A percentile compares a stretch with the other conserved stretches of the same genome.
Evolutionary conservation across 441 rosid genomes (phyloP).

Genomic region (Brassica balearica): DNA sequence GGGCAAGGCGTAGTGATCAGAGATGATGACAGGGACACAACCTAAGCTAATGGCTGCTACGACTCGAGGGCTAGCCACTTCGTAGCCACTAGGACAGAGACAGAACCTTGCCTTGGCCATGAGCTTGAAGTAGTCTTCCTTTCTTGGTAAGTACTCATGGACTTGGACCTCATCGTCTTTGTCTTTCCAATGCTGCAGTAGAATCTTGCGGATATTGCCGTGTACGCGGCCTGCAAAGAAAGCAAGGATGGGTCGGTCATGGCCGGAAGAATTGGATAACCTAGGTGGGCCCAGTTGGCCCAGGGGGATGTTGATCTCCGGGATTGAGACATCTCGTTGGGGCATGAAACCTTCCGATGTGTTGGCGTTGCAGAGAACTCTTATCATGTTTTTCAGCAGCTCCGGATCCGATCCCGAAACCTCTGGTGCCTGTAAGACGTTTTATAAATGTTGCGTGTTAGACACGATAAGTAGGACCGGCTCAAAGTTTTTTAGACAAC

Average conservation of each 20-base stretch:
- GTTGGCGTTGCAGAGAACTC: constrained; percentile 53
- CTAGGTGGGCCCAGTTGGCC: constrained; percentile 45
- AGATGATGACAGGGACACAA: constrained; percentile 56
- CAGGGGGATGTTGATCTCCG: constrained; percentile 49
- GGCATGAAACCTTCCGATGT: constrained; percentile 49
- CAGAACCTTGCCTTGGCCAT: constrained; percentile 55
- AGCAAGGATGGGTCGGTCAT: constrained; percentile 47
- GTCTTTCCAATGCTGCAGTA: constrained; percentile 48
- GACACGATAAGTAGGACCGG: background rate
- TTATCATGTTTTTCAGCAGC: constrained; percentile 41
- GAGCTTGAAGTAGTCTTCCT: constrained; percentile 45
- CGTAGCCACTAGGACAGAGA: constrained; percentile 61
- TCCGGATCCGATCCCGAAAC: constrained; percentile 42
- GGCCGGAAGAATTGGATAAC: constrained; percentile 24
- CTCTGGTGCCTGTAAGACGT: constrained; percentile 46
- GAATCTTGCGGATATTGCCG: constrained; percentile 45
- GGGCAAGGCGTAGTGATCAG: constrained; percentile 53
- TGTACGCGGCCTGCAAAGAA: constrained; percentile 56
- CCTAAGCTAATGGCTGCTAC: constrained; percentile 52
- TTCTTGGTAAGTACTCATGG: constrained; percentile 44
- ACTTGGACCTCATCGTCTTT: constrained; percentile 53
- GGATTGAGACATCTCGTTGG: constrained; percentile 49
- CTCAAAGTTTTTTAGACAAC: too few species aligned
- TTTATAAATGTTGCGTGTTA: constrained; percentile 2
- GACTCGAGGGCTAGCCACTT: constrained; percentile 62